Evolutionary conservation across 805 yeast species (phyloP).

Genomic region (Zygosaccharomyces rouxii): DNA sequence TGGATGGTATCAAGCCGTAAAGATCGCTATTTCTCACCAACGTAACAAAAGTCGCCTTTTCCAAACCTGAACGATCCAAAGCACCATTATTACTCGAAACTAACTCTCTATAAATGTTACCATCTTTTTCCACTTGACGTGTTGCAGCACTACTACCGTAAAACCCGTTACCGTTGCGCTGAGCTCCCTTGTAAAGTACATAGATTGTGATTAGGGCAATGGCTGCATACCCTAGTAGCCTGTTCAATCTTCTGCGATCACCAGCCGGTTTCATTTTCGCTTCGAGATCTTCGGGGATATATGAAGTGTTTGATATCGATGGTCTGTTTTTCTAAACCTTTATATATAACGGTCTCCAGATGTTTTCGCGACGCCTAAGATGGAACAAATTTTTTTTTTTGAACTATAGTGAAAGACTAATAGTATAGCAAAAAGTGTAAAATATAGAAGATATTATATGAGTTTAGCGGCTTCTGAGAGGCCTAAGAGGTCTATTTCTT

Average conservation of each 20-base stretch:
- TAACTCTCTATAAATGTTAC: not conserved
- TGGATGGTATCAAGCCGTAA: constrained; percentile 55
- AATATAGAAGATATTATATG: not conserved
- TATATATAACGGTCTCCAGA: not conserved
- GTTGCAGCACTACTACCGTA: not conserved
- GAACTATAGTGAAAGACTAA: not conserved
- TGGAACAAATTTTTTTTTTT: not conserved
- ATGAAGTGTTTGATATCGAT: not conserved
- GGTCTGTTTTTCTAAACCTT: not conserved
- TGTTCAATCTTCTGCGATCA: constrained; percentile 14
- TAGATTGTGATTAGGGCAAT: constrained; percentile 18
- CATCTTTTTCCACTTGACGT: not conserved
- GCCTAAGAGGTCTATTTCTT: constrained; percentile 29
- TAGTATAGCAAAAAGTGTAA: not conserved
- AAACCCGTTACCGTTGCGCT: not conserved
- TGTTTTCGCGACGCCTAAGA: not conserved
- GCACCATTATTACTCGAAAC: not conserved
- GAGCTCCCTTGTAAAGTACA: constrained; percentile 17
- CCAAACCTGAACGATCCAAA: constrained; percentile 23
- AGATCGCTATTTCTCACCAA: constrained; percentile 75
- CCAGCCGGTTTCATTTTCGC: not conserved
- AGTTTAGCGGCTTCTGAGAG: constrained; percentile 2
- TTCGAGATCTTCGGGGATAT: not conserved
- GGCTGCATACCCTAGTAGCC: constrained; percentile 15
- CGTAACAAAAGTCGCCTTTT: constrained; percentile 76